Percentiles rank a stretch among this genome's conserved stretches.
phyloP scores from a whole-genome alignment of 1,139 yeast species.

The Suhomyces panamericanus region DNA sequence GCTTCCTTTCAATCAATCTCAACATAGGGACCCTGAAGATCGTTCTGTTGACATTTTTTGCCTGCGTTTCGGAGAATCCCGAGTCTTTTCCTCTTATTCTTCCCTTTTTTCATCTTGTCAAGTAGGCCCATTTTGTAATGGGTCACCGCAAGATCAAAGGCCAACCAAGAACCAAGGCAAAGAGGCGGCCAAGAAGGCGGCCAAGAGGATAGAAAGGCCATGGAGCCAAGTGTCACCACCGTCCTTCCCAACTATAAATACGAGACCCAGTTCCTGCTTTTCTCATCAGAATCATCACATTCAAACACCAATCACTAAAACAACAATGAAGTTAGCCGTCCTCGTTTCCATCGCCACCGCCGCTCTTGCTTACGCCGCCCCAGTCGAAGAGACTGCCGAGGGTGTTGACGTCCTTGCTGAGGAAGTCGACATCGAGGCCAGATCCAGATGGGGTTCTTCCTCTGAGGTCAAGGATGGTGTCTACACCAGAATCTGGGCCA shows the following conservation, averaged over 20 bases:
- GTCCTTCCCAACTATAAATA: background rate
- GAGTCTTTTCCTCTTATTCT: too few species aligned
- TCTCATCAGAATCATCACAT: slow-evolving; percentile 1
- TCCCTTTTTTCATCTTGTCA: background rate
- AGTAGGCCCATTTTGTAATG: slow-evolving; percentile 1
- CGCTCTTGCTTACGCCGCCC: background rate
- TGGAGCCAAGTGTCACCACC: too few species aligned
- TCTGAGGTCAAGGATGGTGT: background rate
- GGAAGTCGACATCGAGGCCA: background rate
- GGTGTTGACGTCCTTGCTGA: background rate
- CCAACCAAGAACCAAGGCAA: too few species aligned
- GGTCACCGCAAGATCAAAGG: background rate
- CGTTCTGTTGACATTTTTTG: too few species aligned
- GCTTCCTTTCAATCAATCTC: too few species aligned
- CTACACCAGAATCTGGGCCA: background rate
- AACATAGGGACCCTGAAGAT: too few species aligned
- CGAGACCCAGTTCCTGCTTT: background rate
- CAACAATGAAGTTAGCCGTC: slow-evolving; percentile 1
- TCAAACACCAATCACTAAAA: background rate
- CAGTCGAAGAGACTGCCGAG: background rate
- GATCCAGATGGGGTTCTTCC: background rate
- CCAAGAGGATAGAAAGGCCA: too few species aligned
- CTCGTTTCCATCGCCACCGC: background rate
- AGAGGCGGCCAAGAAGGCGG: too few species aligned
- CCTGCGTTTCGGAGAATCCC: too few species aligned